Conservation (phyloP, 108 stramenopile species). For the Cyclotella baltica region DNA sequence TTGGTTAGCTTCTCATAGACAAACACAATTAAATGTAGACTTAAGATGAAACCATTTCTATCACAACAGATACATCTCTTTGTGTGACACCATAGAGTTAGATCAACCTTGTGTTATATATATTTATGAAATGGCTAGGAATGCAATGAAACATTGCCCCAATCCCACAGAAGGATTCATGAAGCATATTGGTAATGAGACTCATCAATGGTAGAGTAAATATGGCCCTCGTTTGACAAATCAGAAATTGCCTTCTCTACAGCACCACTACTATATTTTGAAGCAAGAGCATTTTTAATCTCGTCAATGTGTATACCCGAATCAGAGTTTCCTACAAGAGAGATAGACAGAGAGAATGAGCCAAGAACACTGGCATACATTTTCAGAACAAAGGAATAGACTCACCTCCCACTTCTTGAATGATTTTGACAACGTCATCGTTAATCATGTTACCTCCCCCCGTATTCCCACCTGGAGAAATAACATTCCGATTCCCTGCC, state of each 20-base stretch:
- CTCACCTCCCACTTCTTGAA: constrained; percentile 39
- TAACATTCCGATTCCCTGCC: constrained; percentile 23
- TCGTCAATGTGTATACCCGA: constrained; percentile 51
- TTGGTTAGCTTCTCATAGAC: no score
- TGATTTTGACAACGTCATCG: constrained; percentile 20
- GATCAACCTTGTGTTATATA: no score
- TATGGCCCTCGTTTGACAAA: constrained; percentile 75
- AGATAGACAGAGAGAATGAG: background rate
- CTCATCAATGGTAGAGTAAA: constrained; percentile 86
- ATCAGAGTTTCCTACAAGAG: constrained; percentile 20
- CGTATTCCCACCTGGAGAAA: constrained; percentile 9
- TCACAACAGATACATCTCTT: no score
- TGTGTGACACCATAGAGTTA: no score
- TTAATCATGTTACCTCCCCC: constrained; percentile 30
- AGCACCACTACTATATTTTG: constrained; percentile 51
- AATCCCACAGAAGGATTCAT: constrained; percentile 6
- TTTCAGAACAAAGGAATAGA: background rate
- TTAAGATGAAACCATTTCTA: no score
- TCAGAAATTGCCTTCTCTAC: constrained; percentile 58
- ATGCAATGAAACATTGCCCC: no score
- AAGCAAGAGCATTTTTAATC: constrained; percentile 27
- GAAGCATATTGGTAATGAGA: constrained; percentile 63
- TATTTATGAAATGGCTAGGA: no score
- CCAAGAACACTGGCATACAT: background rate
- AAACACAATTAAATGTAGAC: no score